Evolutionary conservation across 1,284 basidiomycete species (phyloP).

Genomic region (Marasmius sp.): DNA sequence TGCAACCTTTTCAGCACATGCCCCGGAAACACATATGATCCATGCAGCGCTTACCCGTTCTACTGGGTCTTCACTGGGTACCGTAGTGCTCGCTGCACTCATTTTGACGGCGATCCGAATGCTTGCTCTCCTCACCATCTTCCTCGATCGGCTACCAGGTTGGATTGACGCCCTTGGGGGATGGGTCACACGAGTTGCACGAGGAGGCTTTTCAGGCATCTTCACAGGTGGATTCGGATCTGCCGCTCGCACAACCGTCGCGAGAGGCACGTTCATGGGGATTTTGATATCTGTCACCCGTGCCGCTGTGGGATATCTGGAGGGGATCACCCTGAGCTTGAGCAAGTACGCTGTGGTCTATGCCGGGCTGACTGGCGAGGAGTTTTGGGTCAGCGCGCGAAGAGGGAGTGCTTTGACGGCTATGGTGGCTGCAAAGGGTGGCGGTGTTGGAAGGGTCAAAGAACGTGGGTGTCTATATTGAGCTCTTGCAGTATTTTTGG

Average conservation of each 20-base stretch:
- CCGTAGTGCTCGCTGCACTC: constrained; percentile 63
- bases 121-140: constrained; percentile 45
- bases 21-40: constrained; percentile 50
- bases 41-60: constrained; percentile 80
- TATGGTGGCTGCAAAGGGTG: constrained; percentile 36
- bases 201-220: neutral
- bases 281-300: constrained; percentile 41
- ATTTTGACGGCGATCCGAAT: constrained; percentile 72
- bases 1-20: neutral
- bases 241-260: neutral
- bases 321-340: constrained; percentile 68
- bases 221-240: neutral
- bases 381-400: constrained; percentile 78
- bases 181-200: neutral
- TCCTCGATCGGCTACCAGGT: constrained; percentile 53
- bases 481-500: neutral
- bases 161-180: constrained; percentile 36
- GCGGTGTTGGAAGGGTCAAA: constrained; percentile 39
- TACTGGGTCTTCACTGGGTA: constrained; percentile 79
- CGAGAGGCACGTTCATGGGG: constrained; percentile 25
- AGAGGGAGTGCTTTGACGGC: constrained; percentile 61
- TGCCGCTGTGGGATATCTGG: constrained; percentile 54
- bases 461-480: constrained; percentile 45
- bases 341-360: constrained; percentile 86
- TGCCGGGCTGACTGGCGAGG: constrained; percentile 82